phyloP scores from a whole-genome alignment of 164 flowering plant species.

The Berberis thunbergii region DNA sequence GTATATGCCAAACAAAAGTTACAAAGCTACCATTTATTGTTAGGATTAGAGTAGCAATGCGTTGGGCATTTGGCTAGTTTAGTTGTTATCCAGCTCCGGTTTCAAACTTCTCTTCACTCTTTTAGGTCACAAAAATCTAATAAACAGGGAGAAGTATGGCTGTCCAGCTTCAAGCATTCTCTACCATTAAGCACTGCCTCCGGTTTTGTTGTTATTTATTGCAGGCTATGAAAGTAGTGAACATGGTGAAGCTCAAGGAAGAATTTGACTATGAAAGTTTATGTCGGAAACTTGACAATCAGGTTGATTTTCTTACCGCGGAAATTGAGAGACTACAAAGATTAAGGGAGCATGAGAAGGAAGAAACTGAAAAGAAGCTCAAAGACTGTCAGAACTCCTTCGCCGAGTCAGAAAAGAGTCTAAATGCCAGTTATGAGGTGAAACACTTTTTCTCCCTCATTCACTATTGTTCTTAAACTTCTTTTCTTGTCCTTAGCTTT shows the following conservation, averaged over 20 bases:
- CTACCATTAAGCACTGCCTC: background rate
- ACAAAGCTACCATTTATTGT: too few relatives aligned
- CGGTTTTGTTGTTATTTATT: conserved; percentile 8
- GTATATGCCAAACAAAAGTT: too few relatives aligned
- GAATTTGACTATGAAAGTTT: conserved; percentile 88
- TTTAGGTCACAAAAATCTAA: too few relatives aligned
- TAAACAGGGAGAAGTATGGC: too few relatives aligned
- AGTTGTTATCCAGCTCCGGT: too few relatives aligned
- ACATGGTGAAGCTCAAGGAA: conserved; percentile 74
- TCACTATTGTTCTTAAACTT: too few relatives aligned
- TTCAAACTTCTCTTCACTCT: too few relatives aligned
- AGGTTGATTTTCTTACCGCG: conserved; percentile 63
- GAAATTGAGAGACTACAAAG: conserved; percentile 68
- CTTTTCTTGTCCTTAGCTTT: too few relatives aligned
- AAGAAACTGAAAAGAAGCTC: conserved; percentile 39
- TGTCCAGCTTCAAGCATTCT: background rate
- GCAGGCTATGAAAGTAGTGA: conserved; percentile 88
- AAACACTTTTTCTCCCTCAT: background rate
- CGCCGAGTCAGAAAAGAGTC: conserved; percentile 40
- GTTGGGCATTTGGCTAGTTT: too few relatives aligned
- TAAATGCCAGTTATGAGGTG: conserved; percentile 71
- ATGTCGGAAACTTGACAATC: conserved; percentile 70
- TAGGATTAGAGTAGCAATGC: too few relatives aligned
- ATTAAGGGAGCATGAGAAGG: conserved; percentile 40
- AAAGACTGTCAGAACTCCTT: conserved; percentile 40